Evolutionary conservation across 2,329 filamentous ascomycete genomes (phyloP), one percentile per base, ranked within the genome.

Genomic region (Penicillium thymicola): DNA sequence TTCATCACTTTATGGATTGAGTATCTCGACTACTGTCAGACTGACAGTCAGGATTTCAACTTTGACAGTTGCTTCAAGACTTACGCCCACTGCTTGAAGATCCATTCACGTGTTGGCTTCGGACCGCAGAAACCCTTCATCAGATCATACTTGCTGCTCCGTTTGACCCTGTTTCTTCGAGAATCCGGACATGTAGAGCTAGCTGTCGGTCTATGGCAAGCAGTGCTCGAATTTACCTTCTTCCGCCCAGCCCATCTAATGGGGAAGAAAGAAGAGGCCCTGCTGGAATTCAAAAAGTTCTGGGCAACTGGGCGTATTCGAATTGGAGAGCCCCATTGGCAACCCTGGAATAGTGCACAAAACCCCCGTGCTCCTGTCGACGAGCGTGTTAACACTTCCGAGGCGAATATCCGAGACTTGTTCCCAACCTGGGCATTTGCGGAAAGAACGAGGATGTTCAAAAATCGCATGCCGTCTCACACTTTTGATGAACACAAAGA

Each of bases 251-350:
- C 65, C 4, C 54, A 68, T 5, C 49, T 75, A 30, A 69, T 53
- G 58, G 60, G 55, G 9, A 5, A 42, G 23, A 43, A 62, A 23
- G 34, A 62, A 21, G 32, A 61, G 48, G 47, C 61, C 59, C 14
- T 74, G 28, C 43, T 64, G n/a, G 61, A 66, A 0, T 89, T 96
- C 59, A 78, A 83, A 46, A 81, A 86, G 2, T 96, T 94, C 61
- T 97, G 94, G 94, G 91, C 96, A 57, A 89, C 86, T 55, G 93
- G 97, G 68, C 81, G 85, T 0, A 79, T 89, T 0, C 84, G 93
- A 6, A 82, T 96, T 52, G 93, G 93, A 10, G 93, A 97, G 64
- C 67, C 75, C 0, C 79, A 78, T 2, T 87, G 90, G 3, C 78
- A 80, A 59, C 91, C 92, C 0, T 97, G 92, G 92, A 67, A 61